A percentile compares a stretch with the other conserved stretches of the same genome.
Conservation (phyloP, 441 rosid genomes). For the Syzygium malaccense region DNA sequence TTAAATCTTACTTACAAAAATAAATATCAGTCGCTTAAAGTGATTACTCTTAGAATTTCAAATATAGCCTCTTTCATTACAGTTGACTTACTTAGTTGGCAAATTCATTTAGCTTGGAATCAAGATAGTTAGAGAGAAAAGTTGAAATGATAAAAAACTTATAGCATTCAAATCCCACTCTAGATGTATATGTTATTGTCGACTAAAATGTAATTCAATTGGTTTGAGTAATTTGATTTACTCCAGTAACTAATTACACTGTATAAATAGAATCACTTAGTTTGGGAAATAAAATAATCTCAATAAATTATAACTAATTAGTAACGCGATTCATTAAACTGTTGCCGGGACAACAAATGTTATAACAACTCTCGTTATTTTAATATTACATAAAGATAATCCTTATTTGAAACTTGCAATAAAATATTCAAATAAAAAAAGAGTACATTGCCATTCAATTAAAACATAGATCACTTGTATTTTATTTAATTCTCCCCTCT, state of each 20-base stretch:
- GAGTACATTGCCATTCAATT: too few species aligned
- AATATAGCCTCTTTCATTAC: background rate
- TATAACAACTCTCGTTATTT: background rate
- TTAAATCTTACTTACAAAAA: background rate
- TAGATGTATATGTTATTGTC: background rate
- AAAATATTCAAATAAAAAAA: too few species aligned
- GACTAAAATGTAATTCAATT: background rate
- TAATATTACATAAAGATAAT: background rate
- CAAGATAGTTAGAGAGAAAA: background rate
- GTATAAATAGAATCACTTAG: background rate
- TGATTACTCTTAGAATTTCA: background rate
- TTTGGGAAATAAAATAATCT: background rate
- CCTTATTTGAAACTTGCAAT: background rate
- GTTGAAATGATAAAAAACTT: background rate
- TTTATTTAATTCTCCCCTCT: too few species aligned
- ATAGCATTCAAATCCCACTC: background rate
- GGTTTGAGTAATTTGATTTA: background rate
- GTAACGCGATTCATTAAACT: background rate
- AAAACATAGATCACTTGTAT: too few species aligned
- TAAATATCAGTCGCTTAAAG: background rate
- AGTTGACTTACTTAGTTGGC: background rate
- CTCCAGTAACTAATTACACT: accelerated
- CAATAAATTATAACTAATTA: background rate
- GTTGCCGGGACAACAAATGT: background rate
- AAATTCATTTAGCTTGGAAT: background rate